These are phyloP conservation scores for Tetrapyrgos nigripes DNA, from an alignment of 1,284 basidiomycete genomes.

Conservation along the genomic window DNA sequence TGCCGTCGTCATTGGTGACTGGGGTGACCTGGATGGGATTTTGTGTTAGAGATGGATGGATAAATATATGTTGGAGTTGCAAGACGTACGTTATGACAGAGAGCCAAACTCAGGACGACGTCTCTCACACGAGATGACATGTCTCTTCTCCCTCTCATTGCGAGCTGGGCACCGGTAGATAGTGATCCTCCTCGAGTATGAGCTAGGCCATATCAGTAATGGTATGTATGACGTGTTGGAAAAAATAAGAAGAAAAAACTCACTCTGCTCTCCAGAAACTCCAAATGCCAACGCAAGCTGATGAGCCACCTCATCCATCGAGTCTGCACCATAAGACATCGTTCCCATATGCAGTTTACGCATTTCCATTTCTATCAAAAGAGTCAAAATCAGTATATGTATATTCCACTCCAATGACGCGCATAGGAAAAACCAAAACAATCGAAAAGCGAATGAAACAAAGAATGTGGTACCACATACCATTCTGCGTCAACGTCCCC, in stretches of 20 bases:
- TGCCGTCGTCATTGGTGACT: constrained; percentile 92
- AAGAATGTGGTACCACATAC: constrained; percentile 46
- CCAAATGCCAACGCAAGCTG: constrained; percentile 87
- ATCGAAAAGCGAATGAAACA: constrained; percentile 1
- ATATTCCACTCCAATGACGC: no score
- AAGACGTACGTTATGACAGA: constrained; percentile 90
- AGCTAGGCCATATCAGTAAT: constrained; percentile 19
- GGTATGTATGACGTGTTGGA: neutral
- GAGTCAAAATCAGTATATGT: neutral
- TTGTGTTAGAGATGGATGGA: neutral
- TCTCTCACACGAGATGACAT: constrained; percentile 96
- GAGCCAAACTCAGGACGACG: constrained; percentile 90
- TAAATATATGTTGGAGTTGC: neutral
- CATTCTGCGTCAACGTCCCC: constrained; percentile 97
- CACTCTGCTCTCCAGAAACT: constrained; percentile 55
- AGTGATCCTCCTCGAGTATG: constrained; percentile 56
- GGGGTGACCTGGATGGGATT: constrained; percentile 83
- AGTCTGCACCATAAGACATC: constrained; percentile 94
- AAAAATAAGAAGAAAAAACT: no score
- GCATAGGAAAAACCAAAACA: no score
- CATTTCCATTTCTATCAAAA: constrained; percentile 92
- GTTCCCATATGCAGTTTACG: constrained; percentile 99
- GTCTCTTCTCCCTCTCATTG: constrained; percentile 86
- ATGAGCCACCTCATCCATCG: constrained; percentile 97
- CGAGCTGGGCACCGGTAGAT: constrained; percentile 80